Evolutionary conservation across 2,329 filamentous ascomycete genomes (phyloP).

Genomic region (Cercospora canescens): DNA sequence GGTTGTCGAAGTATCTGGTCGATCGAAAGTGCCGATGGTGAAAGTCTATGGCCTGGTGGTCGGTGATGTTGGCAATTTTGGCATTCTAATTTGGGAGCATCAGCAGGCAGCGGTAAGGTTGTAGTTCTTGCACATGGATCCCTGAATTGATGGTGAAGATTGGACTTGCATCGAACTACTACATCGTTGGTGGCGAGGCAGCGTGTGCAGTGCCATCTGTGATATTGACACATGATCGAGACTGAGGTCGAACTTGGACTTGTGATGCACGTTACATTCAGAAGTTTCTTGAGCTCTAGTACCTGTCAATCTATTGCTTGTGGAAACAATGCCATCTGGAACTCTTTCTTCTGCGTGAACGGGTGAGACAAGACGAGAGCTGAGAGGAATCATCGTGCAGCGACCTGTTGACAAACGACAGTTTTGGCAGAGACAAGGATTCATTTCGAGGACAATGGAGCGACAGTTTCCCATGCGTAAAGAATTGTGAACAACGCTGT

Average conservation of each 20-base stretch:
- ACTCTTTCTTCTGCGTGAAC: not conserved
- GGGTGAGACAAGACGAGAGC: not conserved
- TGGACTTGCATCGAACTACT: constrained; percentile 14
- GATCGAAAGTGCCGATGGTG: not conserved
- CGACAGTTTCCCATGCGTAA: too few relatives aligned
- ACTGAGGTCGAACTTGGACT: not conserved
- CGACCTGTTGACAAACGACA: not conserved
- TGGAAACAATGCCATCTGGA: not conserved
- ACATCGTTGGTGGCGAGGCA: constrained; percentile 16
- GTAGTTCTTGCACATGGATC: constrained; percentile 12
- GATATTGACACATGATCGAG: constrained; percentile 17
- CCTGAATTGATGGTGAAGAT: constrained; percentile 1
- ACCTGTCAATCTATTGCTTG: not conserved
- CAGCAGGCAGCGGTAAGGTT: constrained; percentile 14
- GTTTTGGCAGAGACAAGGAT: not conserved
- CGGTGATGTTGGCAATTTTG: constrained; percentile 12
- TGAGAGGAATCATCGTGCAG: not conserved
- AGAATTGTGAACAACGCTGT: not conserved
- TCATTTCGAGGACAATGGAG: not conserved
- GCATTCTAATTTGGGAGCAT: constrained; percentile 17
- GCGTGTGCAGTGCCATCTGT: constrained; percentile 11
- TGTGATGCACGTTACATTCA: not conserved
- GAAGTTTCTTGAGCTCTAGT: not conserved
- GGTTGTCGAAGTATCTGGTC: not conserved
- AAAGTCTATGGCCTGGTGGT: not conserved